Percentiles rank a stretch among this genome's conserved stretches.
Evolutionary conservation across 1,284 basidiomycete species (phyloP).

Genomic region (Ceratobasidium sp.): DNA sequence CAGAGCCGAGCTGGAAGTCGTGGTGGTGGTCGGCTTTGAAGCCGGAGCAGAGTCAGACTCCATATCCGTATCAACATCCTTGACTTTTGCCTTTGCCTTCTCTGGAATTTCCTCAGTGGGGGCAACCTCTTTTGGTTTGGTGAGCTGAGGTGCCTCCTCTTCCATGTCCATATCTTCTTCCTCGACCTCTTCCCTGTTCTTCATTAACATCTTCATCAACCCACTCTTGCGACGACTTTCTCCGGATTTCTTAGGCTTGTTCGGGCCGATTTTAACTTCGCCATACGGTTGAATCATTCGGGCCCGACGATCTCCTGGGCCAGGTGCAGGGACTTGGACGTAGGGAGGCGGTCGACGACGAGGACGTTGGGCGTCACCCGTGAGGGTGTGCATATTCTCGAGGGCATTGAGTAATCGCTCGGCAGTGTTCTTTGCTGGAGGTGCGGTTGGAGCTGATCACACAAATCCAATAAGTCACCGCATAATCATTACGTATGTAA

Average conservation of each 20-base stretch:
- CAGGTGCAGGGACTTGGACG: constrained; percentile 26
- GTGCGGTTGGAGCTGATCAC: constrained; percentile 8
- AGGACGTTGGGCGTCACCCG: constrained; percentile 32
- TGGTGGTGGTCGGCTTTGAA: constrained; percentile 45
- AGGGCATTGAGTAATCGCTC: constrained; percentile 30
- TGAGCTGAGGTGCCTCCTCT: constrained; percentile 44
- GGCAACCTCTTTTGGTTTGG: not conserved
- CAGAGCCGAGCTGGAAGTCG: constrained; percentile 40
- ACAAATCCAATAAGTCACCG: not conserved
- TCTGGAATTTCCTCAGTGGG: constrained; percentile 39
- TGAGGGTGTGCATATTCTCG: constrained; percentile 35
- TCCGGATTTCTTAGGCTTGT: constrained; percentile 5
- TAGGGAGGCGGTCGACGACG: constrained; percentile 27
- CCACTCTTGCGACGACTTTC: constrained; percentile 54
- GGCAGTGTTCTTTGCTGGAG: constrained; percentile 28
- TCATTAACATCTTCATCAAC: constrained; percentile 72
- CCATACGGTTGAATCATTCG: constrained; percentile 61
- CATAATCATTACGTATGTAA: not conserved
- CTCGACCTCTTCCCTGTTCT: constrained; percentile 55
- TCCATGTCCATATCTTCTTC: constrained; percentile 51
- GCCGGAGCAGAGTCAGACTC: constrained; percentile 46
- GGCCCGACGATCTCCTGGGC: constrained; percentile 60
- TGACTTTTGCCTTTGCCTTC: constrained; percentile 48
- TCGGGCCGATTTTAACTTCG: constrained; percentile 50
- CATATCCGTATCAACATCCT: constrained; percentile 47